A percentile compares a stretch with the other conserved stretches of the same genome.
These are phyloP conservation scores for Aspergillus sp. DNA, from an alignment of 2,329 filamentous ascomycete genomes.

Conservation along the genomic window DNA sequence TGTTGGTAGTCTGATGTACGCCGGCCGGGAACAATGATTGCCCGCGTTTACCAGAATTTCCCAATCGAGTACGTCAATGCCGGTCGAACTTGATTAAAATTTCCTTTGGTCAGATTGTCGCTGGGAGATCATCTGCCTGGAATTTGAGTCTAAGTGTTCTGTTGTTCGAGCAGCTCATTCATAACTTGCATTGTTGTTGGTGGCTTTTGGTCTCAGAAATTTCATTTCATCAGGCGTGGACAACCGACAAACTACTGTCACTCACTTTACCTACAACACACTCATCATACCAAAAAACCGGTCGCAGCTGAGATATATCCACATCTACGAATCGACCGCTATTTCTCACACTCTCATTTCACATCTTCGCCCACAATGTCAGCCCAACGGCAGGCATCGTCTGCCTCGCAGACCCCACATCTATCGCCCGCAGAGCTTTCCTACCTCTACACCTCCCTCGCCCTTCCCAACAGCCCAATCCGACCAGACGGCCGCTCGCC, in stretches of 20 bases:
- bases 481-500: slow-evolving; percentile 80
- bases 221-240: too few relatives aligned
- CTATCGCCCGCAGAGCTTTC: slow-evolving; percentile 95
- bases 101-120: too few relatives aligned
- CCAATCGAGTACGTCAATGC: slow-evolving; percentile 8
- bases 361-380: slow-evolving; percentile 46
- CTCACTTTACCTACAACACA: too few relatives aligned
- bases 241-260: too few relatives aligned
- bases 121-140: too few relatives aligned
- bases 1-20: not conserved
- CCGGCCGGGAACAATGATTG: slow-evolving; percentile 20
- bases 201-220: too few relatives aligned
- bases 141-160: not conserved
- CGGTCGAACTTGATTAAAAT: not conserved
- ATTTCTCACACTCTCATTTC: too few relatives aligned
- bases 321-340: too few relatives aligned
- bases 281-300: too few relatives aligned
- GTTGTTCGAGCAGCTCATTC: not conserved
- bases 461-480: slow-evolving; percentile 67
- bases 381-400: slow-evolving; percentile 56
- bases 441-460: slow-evolving; percentile 85
- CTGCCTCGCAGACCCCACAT: slow-evolving; percentile 48
- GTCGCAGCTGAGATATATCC: too few relatives aligned
- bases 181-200: too few relatives aligned
- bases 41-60: slow-evolving; percentile 27